Evolutionary conservation across 2,329 filamentous ascomycete genomes (phyloP), one percentile per base, ranked within the genome.

Genomic region (Scedosporium aurantiacum): DNA sequence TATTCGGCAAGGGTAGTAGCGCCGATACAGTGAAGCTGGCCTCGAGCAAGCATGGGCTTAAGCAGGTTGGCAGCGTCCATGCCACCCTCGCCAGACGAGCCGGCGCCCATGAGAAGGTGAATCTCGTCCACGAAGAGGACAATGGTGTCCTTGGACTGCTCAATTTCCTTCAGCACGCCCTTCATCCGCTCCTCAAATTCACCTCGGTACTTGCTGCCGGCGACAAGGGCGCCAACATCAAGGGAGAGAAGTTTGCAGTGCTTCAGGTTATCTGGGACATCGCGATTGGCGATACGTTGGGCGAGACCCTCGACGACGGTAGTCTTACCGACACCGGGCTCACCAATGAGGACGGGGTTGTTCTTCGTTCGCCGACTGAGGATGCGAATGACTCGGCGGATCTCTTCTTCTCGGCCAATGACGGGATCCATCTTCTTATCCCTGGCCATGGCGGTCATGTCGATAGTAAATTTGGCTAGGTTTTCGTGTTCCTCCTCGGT

Each of bases 171-270:
- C 68, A 99, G 76, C 4, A 99, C 94, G 61, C 93, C 92, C 82
- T 99, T 99, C 92, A 99, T 97, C 68, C 94, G 86, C 80, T 99
- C 94, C 74, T 99, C 94, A 63, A 99, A 99, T 74, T 99, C 94
- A 78, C 94, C 94, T 58, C 94, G 87, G 78, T 95, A 99, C 77
- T 99, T 99, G 83, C 91, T 97, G 67, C 94, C 94, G 63, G 94
- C 94, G 65, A 99, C 93, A 62, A 99, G 80, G 25, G 93, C 89
- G 68, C 94, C 94, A 57, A 99, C 93, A 70, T 99, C 94, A 55
- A 99, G 85, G 3, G 94, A 97, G 62, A 99, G 86, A 63, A 99
- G 81, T 73, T 89, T 94, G 82, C 94, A 99, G 63, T 90, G 87
- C 60, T 94, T 91, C 61, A 99, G 81, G 69, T 97, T 97, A 72